Evolutionary conservation across 352 stramenopile genomes (phyloP).

Genomic region (Aphanomyces stellatus): DNA sequence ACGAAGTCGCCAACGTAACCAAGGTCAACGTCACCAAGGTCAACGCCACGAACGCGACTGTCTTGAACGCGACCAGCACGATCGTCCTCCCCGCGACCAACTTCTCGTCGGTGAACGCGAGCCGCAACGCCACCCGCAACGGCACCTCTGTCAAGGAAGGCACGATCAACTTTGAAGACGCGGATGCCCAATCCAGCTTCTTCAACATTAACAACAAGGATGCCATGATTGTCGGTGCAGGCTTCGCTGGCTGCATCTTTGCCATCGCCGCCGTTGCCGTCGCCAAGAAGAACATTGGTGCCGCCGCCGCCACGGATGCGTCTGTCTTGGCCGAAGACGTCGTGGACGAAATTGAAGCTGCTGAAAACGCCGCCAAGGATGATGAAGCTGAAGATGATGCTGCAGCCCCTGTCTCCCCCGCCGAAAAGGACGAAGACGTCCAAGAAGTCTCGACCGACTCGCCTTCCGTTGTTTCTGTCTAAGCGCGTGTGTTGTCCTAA

Average conservation of each 20-base stretch:
- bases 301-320: not conserved
- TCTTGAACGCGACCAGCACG: not conserved
- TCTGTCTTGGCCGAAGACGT: constrained; percentile 17
- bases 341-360: constrained; percentile 18
- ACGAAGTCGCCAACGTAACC: not conserved
- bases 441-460: constrained; percentile 4
- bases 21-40: not conserved
- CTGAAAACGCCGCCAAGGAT: not conserved
- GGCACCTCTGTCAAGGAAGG: not conserved
- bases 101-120: not conserved
- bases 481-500: too few species aligned
- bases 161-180: not conserved
- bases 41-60: not conserved
- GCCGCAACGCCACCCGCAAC: not conserved
- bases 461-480: constrained; percentile 8
- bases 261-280: not conserved
- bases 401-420: not conserved
- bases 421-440: constrained; percentile 8
- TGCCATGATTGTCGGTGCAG: not conserved
- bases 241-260: not conserved
- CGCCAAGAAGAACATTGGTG: not conserved
- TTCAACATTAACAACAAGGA: not conserved
- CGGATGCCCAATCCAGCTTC: not conserved
- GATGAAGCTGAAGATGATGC: not conserved
- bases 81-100: not conserved